Base-by-base conservation (phyloP, 2,329 filamentous ascomycete genomes). In the Nemania sp. region DNA sequence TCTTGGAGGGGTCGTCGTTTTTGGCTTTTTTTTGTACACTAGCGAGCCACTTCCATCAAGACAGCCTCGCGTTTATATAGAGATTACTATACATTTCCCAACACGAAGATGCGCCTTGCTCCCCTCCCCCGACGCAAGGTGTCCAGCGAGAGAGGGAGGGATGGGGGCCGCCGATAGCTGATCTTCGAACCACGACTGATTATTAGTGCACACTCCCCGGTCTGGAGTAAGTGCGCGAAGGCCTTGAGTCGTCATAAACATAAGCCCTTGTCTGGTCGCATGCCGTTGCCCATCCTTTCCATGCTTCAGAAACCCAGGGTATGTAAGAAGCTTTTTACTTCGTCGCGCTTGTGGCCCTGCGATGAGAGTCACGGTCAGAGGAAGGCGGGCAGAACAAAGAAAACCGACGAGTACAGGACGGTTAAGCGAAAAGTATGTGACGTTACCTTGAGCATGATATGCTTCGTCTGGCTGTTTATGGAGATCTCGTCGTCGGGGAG, bases 361-460 rank as follows among this genome's bases (percentile, higher is more conserved):
- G 39, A 34, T 5, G 29, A 57, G n/a, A 46, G 52, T 5, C 7
- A 37, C 1, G 20, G 25, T 64, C 35, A 29, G 25, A 29, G 25
- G 25, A 3, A 29, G 25, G 25, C 25, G 60, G 55, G 20, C 13
- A 40, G 37, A n/a, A 29, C 12, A 20, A 29, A 29, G 13, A 20
- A 29, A 18, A n/a, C 13, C 13, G 12, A 11, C 10, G 18, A 46
- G 15, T n/a, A 46, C 3, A 29, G 25, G 25, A 29, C 7, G 25
- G 3, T 29, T 29, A 29, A n/a, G 4, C 12, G 10, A 1, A 46
- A 5, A 20, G 5, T 29, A 29, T 4, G 18, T 12, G 45, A 12
- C 29, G 68, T n/a, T 74, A 91, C 90, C 82, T 88, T 91, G 65
- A 96, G 80, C 64, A 89, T 79, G 54, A 98, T 83, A 70, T 97